Evolutionary conservation across 1,139 yeast species (phyloP), one percentile per base, ranked within the genome.

Genomic region (Blastobotrys malaysiensis): DNA sequence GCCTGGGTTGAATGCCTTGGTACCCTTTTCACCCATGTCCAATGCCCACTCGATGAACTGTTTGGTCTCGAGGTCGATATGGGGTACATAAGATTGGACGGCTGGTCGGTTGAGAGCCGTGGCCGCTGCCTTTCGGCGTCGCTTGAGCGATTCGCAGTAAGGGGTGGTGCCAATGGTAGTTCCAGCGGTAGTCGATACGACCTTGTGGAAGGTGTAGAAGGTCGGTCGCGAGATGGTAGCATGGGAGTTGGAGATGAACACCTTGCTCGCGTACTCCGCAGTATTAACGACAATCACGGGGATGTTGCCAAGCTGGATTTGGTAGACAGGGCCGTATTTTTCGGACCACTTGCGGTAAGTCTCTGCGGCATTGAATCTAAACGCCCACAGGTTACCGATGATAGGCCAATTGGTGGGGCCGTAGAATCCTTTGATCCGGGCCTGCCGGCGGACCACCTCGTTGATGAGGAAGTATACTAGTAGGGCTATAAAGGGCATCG

Each of bases 131-230:
- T 82, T 83, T 63, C 84, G 78, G 64, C 81, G 77, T 36, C 70
- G 70, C 58, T 74, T 73, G 63, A 76, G 84, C 1, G 83, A 73
- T 1, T 70, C 73, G 3, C 86, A 80, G 61, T 75, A 80, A 1
- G 95, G 93, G 0, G 90, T 84, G 0, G 93, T 83, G 0, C 95
- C 95, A 31, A 86, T 77, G 0, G 93, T 86, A 60, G 79, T 56
- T 13, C 61, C 72, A 52, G 81, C 84, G 0, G 84, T 77, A 3
- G 77, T 70, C 0, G 89, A 83, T 1, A 86, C 79, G 5, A 86
- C 73, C 39, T 77, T 73, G 68, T 86, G 93, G 69, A 86, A 87
- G 0, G 89, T 84, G 65, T 81, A 79, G 57, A 78, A 73, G 45
- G 76, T 69, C 0, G 95, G 93, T 48, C 95, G 71, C 1, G 91